phyloP scores from a whole-genome alignment of 768 basidiomycete genomes.

The Mrakia frigida region DNA sequence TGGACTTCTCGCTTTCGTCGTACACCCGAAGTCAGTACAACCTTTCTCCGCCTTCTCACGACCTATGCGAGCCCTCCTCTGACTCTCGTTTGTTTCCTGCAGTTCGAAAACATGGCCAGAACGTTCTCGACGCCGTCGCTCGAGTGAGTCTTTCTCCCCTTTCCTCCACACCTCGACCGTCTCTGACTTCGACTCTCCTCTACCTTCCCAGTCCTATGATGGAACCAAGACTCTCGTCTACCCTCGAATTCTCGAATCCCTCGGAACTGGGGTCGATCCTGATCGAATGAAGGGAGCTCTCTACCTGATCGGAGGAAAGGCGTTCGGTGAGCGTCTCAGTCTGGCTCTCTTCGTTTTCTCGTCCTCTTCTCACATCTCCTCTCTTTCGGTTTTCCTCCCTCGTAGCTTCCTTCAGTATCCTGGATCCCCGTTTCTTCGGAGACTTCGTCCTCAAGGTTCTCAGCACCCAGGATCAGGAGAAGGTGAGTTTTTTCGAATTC shows the following conservation, averaged over 20 bases:
- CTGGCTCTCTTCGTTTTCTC: no score
- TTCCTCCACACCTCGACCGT: neutral
- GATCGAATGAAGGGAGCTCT: slow-evolving; percentile 90
- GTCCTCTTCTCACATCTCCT: neutral
- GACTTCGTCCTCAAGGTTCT: slow-evolving; percentile 27
- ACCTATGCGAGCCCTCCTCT: no score
- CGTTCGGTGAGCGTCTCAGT: slow-evolving; percentile 57
- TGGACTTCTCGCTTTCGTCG: slow-evolving; percentile 70
- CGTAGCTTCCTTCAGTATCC: slow-evolving; percentile 28
- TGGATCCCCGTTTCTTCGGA: slow-evolving; percentile 22
- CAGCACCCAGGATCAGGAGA: slow-evolving; percentile 55
- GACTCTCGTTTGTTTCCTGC: slow-evolving; percentile 16
- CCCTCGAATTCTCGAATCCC: slow-evolving; percentile 36
- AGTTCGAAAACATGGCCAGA: slow-evolving; percentile 6
- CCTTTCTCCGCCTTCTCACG: neutral
- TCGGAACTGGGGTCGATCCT: slow-evolving; percentile 64
- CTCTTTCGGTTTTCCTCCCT: neutral
- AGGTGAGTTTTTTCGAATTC: slow-evolving; percentile 50
- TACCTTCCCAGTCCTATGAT: slow-evolving; percentile 38
- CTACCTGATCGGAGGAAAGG: slow-evolving; percentile 64
- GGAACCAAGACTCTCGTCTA: slow-evolving; percentile 45
- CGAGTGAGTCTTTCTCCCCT: slow-evolving; percentile 52
- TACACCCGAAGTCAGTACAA: slow-evolving; percentile 64
- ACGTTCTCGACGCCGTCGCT: slow-evolving; percentile 53
- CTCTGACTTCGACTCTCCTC: neutral